Percentiles rank a stretch among this genome's conserved stretches.
These are phyloP conservation scores for Gaeumannomyces tritici DNA, from an alignment of 2,329 filamentous ascomycete genomes.

Conservation along the genomic window DNA sequence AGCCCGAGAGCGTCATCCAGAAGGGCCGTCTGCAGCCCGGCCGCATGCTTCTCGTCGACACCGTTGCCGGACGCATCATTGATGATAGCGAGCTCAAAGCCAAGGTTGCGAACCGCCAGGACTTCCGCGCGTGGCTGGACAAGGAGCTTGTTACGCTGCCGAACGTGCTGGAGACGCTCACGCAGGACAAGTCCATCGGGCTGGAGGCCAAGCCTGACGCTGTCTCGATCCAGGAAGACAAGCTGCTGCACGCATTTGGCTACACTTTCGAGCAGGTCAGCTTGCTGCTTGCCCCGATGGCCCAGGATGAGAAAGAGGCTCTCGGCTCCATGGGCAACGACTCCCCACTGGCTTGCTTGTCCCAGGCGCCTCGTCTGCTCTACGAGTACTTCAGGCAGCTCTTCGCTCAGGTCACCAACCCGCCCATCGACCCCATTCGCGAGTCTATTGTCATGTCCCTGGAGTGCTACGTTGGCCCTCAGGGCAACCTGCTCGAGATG, in stretches of 20 bases:
- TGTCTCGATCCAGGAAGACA: slow-evolving; percentile 70
- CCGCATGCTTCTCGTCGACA: slow-evolving; percentile 94
- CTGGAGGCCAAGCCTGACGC: slow-evolving; percentile 60
- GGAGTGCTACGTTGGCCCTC: too few relatives aligned
- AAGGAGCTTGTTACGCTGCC: slow-evolving; percentile 76
- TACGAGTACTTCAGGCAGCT: slow-evolving; percentile 97
- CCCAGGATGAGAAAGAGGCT: slow-evolving; percentile 92
- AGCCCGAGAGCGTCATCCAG: slow-evolving; percentile 81
- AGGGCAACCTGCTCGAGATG: too few relatives aligned
- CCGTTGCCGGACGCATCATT: slow-evolving; percentile 79
- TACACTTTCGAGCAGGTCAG: slow-evolving; percentile 95
- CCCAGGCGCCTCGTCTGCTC: slow-evolving; percentile 78
- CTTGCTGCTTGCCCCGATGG: slow-evolving; percentile 87
- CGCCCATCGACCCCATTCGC: too few relatives aligned
- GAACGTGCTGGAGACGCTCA: slow-evolving; percentile 56
- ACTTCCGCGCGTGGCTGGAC: slow-evolving; percentile 85
- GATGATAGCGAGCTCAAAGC: slow-evolving; percentile 88
- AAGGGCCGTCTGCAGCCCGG: slow-evolving; percentile 92
- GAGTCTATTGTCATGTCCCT: too few relatives aligned
- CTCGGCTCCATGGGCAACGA: slow-evolving; percentile 98
- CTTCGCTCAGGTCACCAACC: slow-evolving; percentile 33
- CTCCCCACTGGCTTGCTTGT: slow-evolving; percentile 81
- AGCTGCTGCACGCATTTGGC: slow-evolving; percentile 75
- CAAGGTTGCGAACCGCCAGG: slow-evolving; percentile 74
- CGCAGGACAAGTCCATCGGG: slow-evolving; percentile 46